Conservation (phyloP, 768 basidiomycete genomes). For the Trametes cubensis region DNA sequence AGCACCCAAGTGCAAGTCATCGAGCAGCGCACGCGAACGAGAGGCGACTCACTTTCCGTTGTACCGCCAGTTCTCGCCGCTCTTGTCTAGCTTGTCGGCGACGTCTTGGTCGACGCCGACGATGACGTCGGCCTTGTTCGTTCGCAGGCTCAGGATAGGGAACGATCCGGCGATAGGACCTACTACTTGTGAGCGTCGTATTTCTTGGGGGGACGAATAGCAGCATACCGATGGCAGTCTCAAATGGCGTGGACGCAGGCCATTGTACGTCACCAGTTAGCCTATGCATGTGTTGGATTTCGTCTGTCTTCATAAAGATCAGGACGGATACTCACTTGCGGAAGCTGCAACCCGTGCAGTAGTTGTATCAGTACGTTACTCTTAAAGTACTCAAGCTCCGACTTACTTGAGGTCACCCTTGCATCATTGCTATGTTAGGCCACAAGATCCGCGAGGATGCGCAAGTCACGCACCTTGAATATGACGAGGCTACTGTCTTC, state of each 20-base stretch:
- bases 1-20: background rate
- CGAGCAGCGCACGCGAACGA: background rate
- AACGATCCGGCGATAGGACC: constrained; percentile 81
- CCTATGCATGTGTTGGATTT: constrained; percentile 43
- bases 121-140: constrained; percentile 94
- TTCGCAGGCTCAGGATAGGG: constrained; percentile 82
- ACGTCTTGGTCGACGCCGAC: constrained; percentile 75
- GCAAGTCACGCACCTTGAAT: constrained; percentile 63
- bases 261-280: constrained; percentile 88
- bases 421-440: background rate
- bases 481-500: constrained; percentile 67
- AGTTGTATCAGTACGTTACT: background rate
- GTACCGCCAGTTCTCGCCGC: constrained; percentile 73
- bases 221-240: constrained; percentile 64
- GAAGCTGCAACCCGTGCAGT: constrained; percentile 50
- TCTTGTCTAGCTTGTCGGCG: constrained; percentile 67
- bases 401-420: constrained; percentile 92
- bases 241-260: constrained; percentile 80
- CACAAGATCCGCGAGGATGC: background rate
- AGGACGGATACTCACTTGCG: constrained; percentile 64
- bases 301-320: background rate
- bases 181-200: constrained; percentile 27
- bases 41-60: constrained; percentile 66
- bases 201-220: background rate
- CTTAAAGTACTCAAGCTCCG: background rate